Base-by-base conservation (phyloP, 202 grass and related monocot species). In the Cymbopogon flexuosus region DNA sequence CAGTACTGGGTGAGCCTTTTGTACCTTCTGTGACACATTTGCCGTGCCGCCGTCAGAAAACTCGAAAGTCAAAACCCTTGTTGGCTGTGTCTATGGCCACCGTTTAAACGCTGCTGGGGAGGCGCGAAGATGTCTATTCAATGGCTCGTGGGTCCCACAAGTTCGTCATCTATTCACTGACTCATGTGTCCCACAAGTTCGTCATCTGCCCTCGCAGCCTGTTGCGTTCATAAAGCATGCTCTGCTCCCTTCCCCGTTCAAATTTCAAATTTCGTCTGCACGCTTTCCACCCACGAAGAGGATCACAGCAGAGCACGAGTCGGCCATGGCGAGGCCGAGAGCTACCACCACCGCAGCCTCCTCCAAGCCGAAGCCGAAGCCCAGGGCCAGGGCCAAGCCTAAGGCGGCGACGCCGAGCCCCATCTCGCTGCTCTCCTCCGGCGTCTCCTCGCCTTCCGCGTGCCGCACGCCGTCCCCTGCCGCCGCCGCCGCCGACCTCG, bases 311-410 rank as follows among this genome's bases (percentile, higher is more conserved):
- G n/a, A 21, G n/a, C n/a, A 18, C 3, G 10, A 57, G 52, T 10
- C 52, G 19, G 41, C 81, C 16, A 88, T 84, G 81, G 75, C 63
- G 76, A 88, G 84, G 72, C 82, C 90, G 86, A 93, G 83, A 84
- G 86, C 87, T 65, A 16, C 69, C 27, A 10, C 24, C 68, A 59
- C 62, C 75, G 79, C 83, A 2, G 47, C 68, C 5, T 29, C 75
- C 2, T 47, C 75, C 12, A 75, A 76, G 51, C 67, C 73, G 3
- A 72, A 82, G 71, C 6, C 85, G 22, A 85, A 75, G 83, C 7
- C 37, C 37, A 89, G 71, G 73, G 5, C 83, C 52, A 87, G 60
- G 63, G 2, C 77, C 3, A 79, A 43, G 67, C 54, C 65, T 5
- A 81, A 67, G 67, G 43, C 12, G 43, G 69, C 68, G 22, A 87